Conservation (phyloP, 2,329 filamentous ascomycete genomes). For the Aspergillus sp. region DNA sequence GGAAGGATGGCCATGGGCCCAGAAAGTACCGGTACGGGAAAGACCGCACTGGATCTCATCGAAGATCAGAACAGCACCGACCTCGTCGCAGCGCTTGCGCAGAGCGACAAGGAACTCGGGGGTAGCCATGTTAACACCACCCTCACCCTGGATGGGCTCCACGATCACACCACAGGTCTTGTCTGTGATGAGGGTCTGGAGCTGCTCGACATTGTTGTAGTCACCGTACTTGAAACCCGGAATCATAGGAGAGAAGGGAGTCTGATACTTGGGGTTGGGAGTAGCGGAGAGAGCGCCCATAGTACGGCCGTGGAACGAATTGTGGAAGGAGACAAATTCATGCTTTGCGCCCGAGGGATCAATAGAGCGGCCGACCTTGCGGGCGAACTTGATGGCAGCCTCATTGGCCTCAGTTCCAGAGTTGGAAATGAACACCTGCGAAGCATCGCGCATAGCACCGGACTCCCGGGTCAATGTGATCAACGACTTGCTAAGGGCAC, state of each 20-base stretch:
- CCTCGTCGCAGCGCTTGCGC: slow-evolving; percentile 77
- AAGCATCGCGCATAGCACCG: slow-evolving; percentile 75
- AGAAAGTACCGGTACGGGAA: slow-evolving; percentile 78
- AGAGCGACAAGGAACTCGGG: slow-evolving; percentile 80
- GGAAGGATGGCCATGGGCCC: slow-evolving; percentile 77
- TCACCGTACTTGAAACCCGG: slow-evolving; percentile 84
- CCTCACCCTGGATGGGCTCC: slow-evolving; percentile 96
- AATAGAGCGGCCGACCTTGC: slow-evolving; percentile 77
- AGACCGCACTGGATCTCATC: slow-evolving; percentile 98
- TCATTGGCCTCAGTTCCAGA: slow-evolving; percentile 97
- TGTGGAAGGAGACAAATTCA: slow-evolving; percentile 85
- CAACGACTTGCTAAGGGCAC: slow-evolving; percentile 77
- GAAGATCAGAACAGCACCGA: slow-evolving; percentile 84
- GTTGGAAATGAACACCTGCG: slow-evolving; percentile 88
- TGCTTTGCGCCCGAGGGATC: slow-evolving; percentile 69
- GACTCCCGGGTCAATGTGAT: slow-evolving; percentile 74
- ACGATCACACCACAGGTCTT: slow-evolving; percentile 91
- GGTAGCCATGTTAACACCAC: slow-evolving; percentile 79
- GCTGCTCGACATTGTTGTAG: slow-evolving; percentile 73
- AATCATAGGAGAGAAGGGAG: slow-evolving; percentile 90
- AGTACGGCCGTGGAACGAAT: slow-evolving; percentile 92
- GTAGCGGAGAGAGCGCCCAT: slow-evolving; percentile 96
- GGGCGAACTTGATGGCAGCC: slow-evolving; percentile 92
- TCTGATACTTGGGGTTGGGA: slow-evolving; percentile 96
- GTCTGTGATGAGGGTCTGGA: slow-evolving; percentile 71